These are phyloP conservation scores for Thermomucor indicae-seudaticae DNA, from an alignment of 371 early-diverging fungal genomes.

Conservation along the genomic window DNA sequence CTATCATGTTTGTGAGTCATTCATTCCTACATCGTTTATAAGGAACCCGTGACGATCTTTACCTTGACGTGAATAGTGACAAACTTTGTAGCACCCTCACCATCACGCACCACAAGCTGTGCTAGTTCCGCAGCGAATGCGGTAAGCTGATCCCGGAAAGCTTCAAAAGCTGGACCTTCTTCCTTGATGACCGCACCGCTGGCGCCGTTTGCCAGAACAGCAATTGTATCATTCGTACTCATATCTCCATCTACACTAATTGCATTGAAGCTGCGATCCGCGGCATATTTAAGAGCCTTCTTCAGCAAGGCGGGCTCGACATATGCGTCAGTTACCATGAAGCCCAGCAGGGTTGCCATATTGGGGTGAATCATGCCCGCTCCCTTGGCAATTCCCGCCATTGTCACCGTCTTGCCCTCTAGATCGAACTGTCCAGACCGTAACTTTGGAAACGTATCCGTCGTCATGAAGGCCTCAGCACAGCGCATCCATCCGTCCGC, in stretches of 20 bases:
- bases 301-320: slow-evolving; percentile 63
- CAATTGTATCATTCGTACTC: slow-evolving; percentile 93
- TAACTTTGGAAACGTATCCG: slow-evolving; percentile 95
- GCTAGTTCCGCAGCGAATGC: slow-evolving; percentile 81
- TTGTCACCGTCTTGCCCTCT: slow-evolving; percentile 54
- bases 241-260: slow-evolving; percentile 95
- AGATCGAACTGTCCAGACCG: slow-evolving; percentile 56
- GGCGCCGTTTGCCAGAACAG: slow-evolving; percentile 86
- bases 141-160: slow-evolving; percentile 72
- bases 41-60: slow-evolving; percentile 4
- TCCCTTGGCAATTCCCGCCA: slow-evolving; percentile 94
- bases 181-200: slow-evolving; percentile 45
- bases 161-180: slow-evolving; percentile 50
- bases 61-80: slow-evolving; percentile 85
- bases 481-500: slow-evolving; percentile 70
- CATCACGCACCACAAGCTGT: slow-evolving; percentile 87
- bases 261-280: slow-evolving; percentile 90
- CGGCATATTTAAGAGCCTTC: slow-evolving; percentile 74
- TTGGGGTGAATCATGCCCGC: slow-evolving; percentile 96
- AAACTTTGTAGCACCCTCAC: slow-evolving; percentile 97
- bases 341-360: slow-evolving; percentile 90
- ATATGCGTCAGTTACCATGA: slow-evolving; percentile 81
- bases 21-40: background rate
- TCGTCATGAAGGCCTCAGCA: slow-evolving; percentile 93
- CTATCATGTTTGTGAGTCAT: slow-evolving; percentile 28